phyloP scores from a whole-genome alignment of 306 rosid genomes.

The Oxytropis ochrocephala region DNA sequence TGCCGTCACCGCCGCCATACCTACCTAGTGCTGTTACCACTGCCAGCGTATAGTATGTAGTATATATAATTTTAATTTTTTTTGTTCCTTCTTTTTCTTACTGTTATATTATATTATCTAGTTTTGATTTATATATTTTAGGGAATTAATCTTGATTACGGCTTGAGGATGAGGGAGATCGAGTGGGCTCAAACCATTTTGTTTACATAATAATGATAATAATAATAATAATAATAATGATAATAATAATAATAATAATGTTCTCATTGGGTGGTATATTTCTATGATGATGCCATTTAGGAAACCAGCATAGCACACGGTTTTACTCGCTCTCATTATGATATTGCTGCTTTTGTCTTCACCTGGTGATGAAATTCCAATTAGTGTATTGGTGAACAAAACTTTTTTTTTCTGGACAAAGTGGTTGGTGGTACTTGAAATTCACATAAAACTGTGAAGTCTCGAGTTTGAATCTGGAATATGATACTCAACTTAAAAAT shows the following conservation, averaged over 20 bases:
- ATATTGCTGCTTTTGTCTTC: slow-evolving; percentile 30
- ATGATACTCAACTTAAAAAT: too few species aligned
- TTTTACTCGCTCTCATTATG: slow-evolving; percentile 23
- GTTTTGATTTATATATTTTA: not conserved
- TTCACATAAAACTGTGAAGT: too few species aligned
- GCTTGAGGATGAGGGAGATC: not conserved
- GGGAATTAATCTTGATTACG: slow-evolving; percentile 37
- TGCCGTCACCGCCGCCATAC: slow-evolving; percentile 1
- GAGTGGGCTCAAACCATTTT: too few species aligned
- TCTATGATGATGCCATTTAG: slow-evolving; percentile 23
- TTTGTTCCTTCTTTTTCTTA: not conserved
- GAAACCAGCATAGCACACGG: slow-evolving; percentile 14
- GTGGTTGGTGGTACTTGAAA: too few species aligned
- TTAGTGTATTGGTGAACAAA: not conserved
- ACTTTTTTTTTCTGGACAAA: too few species aligned
- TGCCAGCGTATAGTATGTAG: slow-evolving; percentile 34
- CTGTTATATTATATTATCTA: slow-evolving; percentile 9
- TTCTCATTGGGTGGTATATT: not conserved
- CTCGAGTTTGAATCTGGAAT: too few species aligned
- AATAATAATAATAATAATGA: too few species aligned
- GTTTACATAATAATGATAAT: too few species aligned
- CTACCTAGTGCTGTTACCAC: slow-evolving; percentile 4
- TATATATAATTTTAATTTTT: slow-evolving; percentile 17
- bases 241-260: too few species aligned
- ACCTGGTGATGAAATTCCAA: slow-evolving; percentile 20